Base-by-base conservation (phyloP, 768 basidiomycete species). In the Pholiota microspora region DNA sequence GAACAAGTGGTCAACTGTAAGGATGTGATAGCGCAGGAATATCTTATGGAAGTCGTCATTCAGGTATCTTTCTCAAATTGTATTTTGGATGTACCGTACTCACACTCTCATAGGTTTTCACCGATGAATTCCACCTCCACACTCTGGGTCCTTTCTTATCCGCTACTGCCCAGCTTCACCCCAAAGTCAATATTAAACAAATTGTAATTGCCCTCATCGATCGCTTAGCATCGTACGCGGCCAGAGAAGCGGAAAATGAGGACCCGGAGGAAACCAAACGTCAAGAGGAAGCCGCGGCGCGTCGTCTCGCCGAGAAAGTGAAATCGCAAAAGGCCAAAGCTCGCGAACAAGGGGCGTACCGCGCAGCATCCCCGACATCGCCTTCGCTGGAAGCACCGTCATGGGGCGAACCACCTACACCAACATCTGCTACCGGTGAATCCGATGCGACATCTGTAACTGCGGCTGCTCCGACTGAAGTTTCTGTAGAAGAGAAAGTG, bases 1-100 rank as follows among this genome's bases (percentile, higher is more conserved):
- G 94, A 99, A 74, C 97, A 99, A 70, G 91, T 98, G 49, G 96
- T 98, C 56, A 96, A 89, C 65, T 98, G 97, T 73, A 96, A 97
- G 69, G 97, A 99, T 67, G 90, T 95, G 42, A 98, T 98, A 56
- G 97, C 97, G 0, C 97, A 99, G 69, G 97, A 98, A 68, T 99
- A 99, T 70, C 71, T 98, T 44, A 98, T 98, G 97, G 97, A 99
- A 70, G 97, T 98, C 8, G 94, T 99, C 57, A 99, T 99, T 61
- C 97, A 99, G 79, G 93, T 90, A 55, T 31, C 80, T 64, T 36
- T 45, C 12, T 3, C n/a, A n/a, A 29, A 16, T 13, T 28, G 6
- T 23, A 29, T 13, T 15, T 4, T 45, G 16, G 21, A 18, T 21
- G 8, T 27, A 25, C 12, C 4, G 42, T 60, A 21, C 61, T 12